A percentile compares a stretch with the other conserved stretches of the same genome.
Conservation (phyloP, 1,284 basidiomycete species). For the Ganoderma lingzhi region DNA sequence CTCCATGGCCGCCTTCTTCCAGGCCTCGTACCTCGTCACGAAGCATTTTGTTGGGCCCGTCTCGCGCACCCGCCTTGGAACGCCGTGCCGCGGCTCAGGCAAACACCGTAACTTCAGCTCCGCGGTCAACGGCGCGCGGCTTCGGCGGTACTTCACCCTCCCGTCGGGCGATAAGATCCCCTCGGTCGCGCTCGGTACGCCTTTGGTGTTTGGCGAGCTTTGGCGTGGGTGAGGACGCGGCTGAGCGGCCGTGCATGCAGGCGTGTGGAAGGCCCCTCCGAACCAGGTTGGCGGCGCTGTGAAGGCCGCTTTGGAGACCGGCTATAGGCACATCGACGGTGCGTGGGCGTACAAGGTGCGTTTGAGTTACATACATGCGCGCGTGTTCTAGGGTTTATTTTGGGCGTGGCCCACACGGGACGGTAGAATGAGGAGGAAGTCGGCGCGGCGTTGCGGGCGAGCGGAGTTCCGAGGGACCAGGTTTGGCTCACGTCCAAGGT, state of each 20-base stretch:
- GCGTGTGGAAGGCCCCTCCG: slow-evolving; percentile 66
- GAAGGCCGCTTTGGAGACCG: slow-evolving; percentile 62
- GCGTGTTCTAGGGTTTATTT: neutral
- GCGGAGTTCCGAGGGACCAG: slow-evolving; percentile 49
- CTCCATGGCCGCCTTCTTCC: slow-evolving; percentile 35
- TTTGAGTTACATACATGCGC: neutral
- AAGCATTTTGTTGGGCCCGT: slow-evolving; percentile 15
- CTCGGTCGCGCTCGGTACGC: slow-evolving; percentile 64
- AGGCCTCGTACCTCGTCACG: slow-evolving; percentile 33
- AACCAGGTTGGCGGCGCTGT: slow-evolving; percentile 68
- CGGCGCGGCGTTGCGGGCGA: slow-evolving; percentile 51
- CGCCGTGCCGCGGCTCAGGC: slow-evolving; percentile 24
- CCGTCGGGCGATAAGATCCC: slow-evolving; percentile 72
- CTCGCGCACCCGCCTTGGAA: slow-evolving; percentile 21
- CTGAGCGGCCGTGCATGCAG: slow-evolving; percentile 41
- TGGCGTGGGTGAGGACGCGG: neutral
- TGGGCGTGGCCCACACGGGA: neutral
- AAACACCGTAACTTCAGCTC: slow-evolving; percentile 34
- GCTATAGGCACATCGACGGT: slow-evolving; percentile 82
- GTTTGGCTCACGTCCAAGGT: slow-evolving; percentile 62
- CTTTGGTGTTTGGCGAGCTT: slow-evolving; percentile 19
- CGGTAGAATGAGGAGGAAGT: slow-evolving; percentile 61
- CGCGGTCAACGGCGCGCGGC: slow-evolving; percentile 44
- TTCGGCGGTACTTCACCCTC: slow-evolving; percentile 60
- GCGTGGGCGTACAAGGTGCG: slow-evolving; percentile 72